phyloP scores from a whole-genome alignment of 441 rosid species.

The Eugenia klotzschiana region DNA sequence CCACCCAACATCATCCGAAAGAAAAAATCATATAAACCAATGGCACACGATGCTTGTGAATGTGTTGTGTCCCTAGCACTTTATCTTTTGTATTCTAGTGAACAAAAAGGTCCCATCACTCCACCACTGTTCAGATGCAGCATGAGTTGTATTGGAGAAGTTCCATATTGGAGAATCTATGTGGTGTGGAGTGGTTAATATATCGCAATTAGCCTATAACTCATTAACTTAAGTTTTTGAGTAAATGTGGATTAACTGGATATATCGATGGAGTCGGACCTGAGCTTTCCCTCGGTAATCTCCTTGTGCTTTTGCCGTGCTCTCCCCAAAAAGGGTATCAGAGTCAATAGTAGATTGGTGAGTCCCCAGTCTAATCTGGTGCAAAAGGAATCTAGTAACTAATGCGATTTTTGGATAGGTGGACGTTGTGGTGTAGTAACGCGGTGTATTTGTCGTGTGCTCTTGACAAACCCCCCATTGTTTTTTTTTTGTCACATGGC shows the following conservation, averaged over 20 bases:
- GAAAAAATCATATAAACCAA: neutral
- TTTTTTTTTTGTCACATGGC: neutral
- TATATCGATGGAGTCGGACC: fast-evolving
- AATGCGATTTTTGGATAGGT: neutral
- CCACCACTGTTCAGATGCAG: fast-evolving
- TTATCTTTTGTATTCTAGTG: neutral
- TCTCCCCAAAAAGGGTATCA: neutral
- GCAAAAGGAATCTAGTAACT: neutral
- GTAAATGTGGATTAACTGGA: neutral
- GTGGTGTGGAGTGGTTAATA: neutral
- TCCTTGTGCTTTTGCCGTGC: neutral
- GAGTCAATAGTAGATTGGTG: fast-evolving
- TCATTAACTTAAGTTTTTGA: fast-evolving
- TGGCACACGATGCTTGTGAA: neutral
- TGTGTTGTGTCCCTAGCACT: neutral
- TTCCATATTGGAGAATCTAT: neutral
- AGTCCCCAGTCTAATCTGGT: neutral
- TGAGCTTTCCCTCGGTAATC: fast-evolving
- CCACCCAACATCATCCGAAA: neutral
- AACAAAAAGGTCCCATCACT: neutral
- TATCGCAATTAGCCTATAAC: neutral
- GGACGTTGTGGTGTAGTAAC: too few relatives aligned
- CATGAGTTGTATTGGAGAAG: neutral
- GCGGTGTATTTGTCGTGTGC: neutral
- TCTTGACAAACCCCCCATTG: too few relatives aligned